Conservation (phyloP, 495 filamentous ascomycete genomes). For the Pseudevernia furfuracea region DNA sequence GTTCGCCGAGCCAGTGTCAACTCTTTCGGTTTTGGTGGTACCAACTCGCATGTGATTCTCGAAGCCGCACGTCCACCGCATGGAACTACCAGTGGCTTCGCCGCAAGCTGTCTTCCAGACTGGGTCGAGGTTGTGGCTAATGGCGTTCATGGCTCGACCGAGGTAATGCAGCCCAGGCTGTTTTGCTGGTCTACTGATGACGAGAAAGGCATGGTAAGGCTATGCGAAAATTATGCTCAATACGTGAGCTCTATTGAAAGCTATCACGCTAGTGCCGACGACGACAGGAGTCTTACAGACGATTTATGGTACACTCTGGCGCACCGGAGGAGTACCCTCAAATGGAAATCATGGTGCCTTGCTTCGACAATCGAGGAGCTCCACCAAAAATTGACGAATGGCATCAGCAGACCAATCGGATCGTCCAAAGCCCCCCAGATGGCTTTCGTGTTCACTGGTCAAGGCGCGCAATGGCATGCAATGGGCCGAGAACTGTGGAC, state of each 20-base stretch:
- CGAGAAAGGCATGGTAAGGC: background rate
- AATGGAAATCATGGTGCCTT: slow-evolving; percentile 3
- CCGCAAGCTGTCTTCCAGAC: slow-evolving; percentile 21
- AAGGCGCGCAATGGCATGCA: slow-evolving; percentile 38
- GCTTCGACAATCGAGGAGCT: background rate
- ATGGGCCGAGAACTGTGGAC: slow-evolving; percentile 26
- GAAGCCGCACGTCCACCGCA: slow-evolving; percentile 25
- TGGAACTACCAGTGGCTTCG: background rate
- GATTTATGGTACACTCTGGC: slow-evolving; percentile 5
- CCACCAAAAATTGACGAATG: background rate
- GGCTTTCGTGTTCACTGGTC: slow-evolving; percentile 37
- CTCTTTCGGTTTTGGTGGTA: slow-evolving; percentile 53
- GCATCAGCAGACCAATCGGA: background rate
- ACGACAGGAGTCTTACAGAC: background rate
- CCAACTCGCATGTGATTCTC: slow-evolving; percentile 46
- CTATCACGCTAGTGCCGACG: background rate
- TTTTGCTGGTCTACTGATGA: slow-evolving; percentile 1
- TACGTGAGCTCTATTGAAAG: background rate
- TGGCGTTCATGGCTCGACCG: background rate
- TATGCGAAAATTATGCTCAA: background rate
- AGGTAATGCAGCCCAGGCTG: background rate
- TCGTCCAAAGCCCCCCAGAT: slow-evolving; percentile 8
- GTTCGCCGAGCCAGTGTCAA: slow-evolving; percentile 50
- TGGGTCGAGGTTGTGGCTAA: slow-evolving; percentile 3
- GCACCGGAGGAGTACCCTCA: slow-evolving; percentile 1